Evolutionary conservation across 2,329 filamentous ascomycete species (phyloP), one percentile per base, ranked within the genome.

Genomic region (Hymenoscyphus repandus): DNA sequence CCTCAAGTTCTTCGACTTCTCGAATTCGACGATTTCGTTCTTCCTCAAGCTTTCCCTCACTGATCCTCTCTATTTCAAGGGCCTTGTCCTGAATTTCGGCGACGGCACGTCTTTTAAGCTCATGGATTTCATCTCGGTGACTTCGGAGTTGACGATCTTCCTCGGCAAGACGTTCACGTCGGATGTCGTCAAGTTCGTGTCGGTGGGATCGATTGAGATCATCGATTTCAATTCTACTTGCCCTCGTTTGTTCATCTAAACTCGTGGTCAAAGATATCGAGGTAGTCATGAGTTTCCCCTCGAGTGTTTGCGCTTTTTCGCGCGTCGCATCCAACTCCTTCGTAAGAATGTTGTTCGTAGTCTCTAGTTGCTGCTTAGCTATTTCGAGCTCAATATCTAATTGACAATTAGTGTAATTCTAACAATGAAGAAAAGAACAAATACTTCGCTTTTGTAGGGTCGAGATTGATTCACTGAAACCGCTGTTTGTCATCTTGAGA

Each of bases 111-210:
- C 80, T 75, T 61, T 82, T 79, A 32, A 90, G 60, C 4, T 81
- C 78, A 5, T 83, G 79, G 13, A 92, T 63, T 46, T 88, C 84
- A 47, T 88, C 83, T 53, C 81, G 76, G 57, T 92, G 83, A 41
- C 78, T 74, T 50, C 77, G 80, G 12, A 77, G 71, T 36, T 85
- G 61, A 12, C 75, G 72, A 18, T 85, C 79, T 31, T 80, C 67
- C 50, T 88, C 79, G 6, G 76, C 73, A 49, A 72, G 66, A 52
- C 74, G 68, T 38, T 74, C 66, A 53, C 75, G 67, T 57, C 73
- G 70, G 59, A 83, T 63, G 56, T 79, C 73, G 50, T 84, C 75
- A 9, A 79, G 62, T 51, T 83, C 77, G 58, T 77, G 74, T 50
- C 77, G 72, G 62, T 83, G 75, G 46, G 75, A 71, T 37, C 77